These are phyloP conservation scores for Pythium grandisporangium DNA, from an alignment of 352 stramenopile species.

Conservation along the genomic window DNA sequence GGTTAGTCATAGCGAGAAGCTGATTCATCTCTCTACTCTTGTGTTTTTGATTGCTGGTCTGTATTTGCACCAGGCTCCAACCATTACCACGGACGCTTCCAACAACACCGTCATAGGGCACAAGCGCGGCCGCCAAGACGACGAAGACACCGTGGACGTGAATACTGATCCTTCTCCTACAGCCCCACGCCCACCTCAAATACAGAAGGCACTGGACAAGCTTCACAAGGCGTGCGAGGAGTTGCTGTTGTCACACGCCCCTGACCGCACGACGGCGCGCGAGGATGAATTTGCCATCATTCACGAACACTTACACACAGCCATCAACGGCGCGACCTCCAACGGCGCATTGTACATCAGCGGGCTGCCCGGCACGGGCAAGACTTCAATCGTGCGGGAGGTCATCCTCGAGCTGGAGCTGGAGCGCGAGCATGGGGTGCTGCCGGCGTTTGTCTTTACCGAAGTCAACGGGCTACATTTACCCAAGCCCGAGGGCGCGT, in stretches of 20 bases:
- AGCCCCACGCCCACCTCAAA: not conserved
- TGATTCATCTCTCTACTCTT: too few relatives aligned
- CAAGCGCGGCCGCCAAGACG: not conserved
- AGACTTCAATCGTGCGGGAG: slow-evolving; percentile 68
- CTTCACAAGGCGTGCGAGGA: slow-evolving; percentile 45
- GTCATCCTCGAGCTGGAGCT: slow-evolving; percentile 38
- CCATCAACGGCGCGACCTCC: slow-evolving; percentile 39
- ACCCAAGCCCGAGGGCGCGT: slow-evolving; percentile 53
- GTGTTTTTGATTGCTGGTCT: too few relatives aligned
- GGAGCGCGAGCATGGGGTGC: slow-evolving; percentile 16
- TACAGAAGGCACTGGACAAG: slow-evolving; percentile 16
- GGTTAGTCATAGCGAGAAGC: too few relatives aligned
- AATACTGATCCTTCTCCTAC: too few relatives aligned
- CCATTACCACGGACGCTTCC: too few relatives aligned
- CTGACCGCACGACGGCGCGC: slow-evolving; percentile 39
- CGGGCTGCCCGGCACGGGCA: slow-evolving; percentile 51
- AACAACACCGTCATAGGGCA: slow-evolving; percentile 1
- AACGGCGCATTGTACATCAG: slow-evolving; percentile 64
- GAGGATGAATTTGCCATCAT: slow-evolving; percentile 56
- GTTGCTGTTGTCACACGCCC: slow-evolving; percentile 49
- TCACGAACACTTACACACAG: slow-evolving; percentile 33
- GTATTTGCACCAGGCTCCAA: too few relatives aligned
- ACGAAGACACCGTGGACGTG: too few relatives aligned
- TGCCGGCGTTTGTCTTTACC: slow-evolving; percentile 46
- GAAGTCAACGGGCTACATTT: slow-evolving; percentile 68